A percentile compares a stretch with the other conserved stretches of the same genome.
Conservation (phyloP, 129 eudicot species). For the Ambrosia trifida region DNA sequence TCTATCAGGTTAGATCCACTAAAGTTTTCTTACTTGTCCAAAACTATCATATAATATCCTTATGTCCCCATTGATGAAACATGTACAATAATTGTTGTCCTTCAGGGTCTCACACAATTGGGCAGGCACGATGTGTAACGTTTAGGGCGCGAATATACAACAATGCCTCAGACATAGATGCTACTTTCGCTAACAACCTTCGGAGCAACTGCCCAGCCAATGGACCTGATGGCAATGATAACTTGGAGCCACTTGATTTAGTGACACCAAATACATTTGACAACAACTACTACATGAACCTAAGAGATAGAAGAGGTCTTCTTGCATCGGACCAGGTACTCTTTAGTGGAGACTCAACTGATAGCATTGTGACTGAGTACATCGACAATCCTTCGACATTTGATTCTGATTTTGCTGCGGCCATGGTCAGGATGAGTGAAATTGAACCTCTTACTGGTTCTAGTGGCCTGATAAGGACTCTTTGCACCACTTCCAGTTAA, state of each 20-base stretch:
- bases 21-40: not conserved
- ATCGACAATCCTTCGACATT: slow-evolving; percentile 40
- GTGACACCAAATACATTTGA: slow-evolving; percentile 60
- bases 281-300: slow-evolving; percentile 57
- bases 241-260: slow-evolving; percentile 64
- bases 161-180: slow-evolving; percentile 56
- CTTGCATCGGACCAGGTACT: slow-evolving; percentile 59
- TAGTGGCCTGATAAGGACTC: slow-evolving; percentile 48
- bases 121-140: slow-evolving; percentile 52
- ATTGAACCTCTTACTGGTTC: slow-evolving; percentile 43
- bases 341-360: slow-evolving; percentile 54
- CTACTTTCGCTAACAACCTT: slow-evolving; percentile 46
- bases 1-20: slow-evolving; percentile 40
- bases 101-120: slow-evolving; percentile 66
- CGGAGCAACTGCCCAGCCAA: slow-evolving; percentile 43
- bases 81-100: not conserved
- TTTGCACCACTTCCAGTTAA: slow-evolving; percentile 37
- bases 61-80: not conserved
- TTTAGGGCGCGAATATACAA: slow-evolving; percentile 50
- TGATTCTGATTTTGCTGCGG: slow-evolving; percentile 47
- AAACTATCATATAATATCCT: not conserved
- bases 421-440: slow-evolving; percentile 67
- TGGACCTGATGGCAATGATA: slow-evolving; percentile 30
- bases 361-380: slow-evolving; percentile 49
- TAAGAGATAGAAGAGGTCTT: slow-evolving; percentile 50